Evolutionary conservation across 371 early-diverging fungal species (phyloP), one percentile per base, ranked within the genome.

Genomic region (Synchytrium microbalum): DNA sequence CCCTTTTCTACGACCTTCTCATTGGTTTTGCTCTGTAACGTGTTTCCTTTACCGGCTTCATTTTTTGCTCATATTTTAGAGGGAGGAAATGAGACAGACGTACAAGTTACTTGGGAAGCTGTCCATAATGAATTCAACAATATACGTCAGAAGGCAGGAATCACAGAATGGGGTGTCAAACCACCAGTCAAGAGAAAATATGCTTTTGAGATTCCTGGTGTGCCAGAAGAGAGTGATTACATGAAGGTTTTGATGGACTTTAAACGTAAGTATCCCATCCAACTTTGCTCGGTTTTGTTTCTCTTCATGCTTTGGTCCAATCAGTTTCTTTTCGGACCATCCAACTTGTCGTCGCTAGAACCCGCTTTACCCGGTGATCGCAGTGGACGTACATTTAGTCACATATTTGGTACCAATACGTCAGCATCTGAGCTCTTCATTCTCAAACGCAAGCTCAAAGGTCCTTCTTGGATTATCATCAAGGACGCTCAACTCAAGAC

Each of bases 371-470:
- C 92, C 0, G 68, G 71, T 0, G 82, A 86, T 13, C 67, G 91
- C 23, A 73, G 66, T 10, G 96, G 99, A 0, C 76, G 74, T 56
- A 89, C 92, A 0, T 96, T 96, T 69, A 84, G 87, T 65, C 89
- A 82, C 60, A 78, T 90, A 0, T 98, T 98, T 79, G 99, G 98
- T 13, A 76, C 89, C 1, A 83, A 84, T 54, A 93, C 95, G 2
- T 81, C 83, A 26, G 92, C 96, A 1, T 75, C 96, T n/a, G 99
- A 98, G 72, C 84, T 88, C 54, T 88, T 98, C 56, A 71, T 98
- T 29, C 77, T 95, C 28, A 94, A 96, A 71, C 86, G 95, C 51
- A 88, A 92, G 66, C 76, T 98, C 32, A 98, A 94, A 95, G 99
- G 99, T 0, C 99, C 99, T 1, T 89, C 90, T 66, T 98, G 99